Evolutionary conservation across 345 rosid genomes (phyloP).

Genomic region (rapeseed (Brassica napus)): Da-Ae NC_063439.1:24981501-24982000

Average conservation of each 20-base stretch:
- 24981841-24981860: too few relatives aligned
- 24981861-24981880: too few relatives aligned
- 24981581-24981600: not conserved
- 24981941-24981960: too few relatives aligned
- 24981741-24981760: not conserved
- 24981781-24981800: not conserved
- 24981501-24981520: not conserved
- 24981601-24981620: not conserved
- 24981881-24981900: too few relatives aligned
- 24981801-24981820: too few relatives aligned
- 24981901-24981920: too few relatives aligned
- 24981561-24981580: not conserved
- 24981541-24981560: not conserved
- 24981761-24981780: constrained; percentile 7
- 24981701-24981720: too few relatives aligned
- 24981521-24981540: not conserved
- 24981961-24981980: too few relatives aligned
- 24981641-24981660: not conserved
- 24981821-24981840: too few relatives aligned
- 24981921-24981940: too few relatives aligned
- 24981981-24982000: too few relatives aligned
- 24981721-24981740: too few relatives aligned
- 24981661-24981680: not conserved
- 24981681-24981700: not conserved
- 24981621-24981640: not conserved